Conservation (phyloP, 306 rosid species). For the Alnus rubra region DNA sequence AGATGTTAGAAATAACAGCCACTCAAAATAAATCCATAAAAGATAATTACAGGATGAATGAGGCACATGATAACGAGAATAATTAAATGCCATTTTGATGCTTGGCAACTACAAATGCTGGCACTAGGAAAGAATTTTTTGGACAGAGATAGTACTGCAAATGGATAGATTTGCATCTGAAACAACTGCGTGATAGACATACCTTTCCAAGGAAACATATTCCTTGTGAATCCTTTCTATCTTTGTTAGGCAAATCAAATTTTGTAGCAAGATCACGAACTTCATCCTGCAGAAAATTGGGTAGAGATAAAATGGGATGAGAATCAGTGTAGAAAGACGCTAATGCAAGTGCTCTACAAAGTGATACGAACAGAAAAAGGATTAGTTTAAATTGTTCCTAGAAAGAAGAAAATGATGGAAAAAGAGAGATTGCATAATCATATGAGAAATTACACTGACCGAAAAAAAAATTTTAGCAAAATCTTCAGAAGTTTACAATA, state of each 20-base stretch:
- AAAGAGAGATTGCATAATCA: neutral
- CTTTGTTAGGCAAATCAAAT: constrained; percentile 86
- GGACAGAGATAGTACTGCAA: neutral
- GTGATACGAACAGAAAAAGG: neutral
- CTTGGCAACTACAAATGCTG: neutral
- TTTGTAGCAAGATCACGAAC: constrained; percentile 82
- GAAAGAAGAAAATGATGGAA: neutral
- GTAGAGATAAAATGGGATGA: constrained; percentile 9
- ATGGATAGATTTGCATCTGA: neutral
- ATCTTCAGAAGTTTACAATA: neutral
- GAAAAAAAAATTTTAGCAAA: too few relatives aligned
- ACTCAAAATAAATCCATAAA: constrained; percentile 4
- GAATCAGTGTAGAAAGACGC: neutral
- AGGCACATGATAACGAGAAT: neutral
- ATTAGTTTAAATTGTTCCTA: neutral
- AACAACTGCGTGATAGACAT: constrained; percentile 14
- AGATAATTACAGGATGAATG: neutral
- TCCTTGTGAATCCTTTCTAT: constrained; percentile 96
- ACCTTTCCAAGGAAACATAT: constrained; percentile 99
- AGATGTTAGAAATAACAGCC: neutral
- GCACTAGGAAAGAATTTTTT: neutral
- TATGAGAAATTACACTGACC: neutral
- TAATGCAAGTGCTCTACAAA: neutral
- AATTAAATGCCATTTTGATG: neutral
- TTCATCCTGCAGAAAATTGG: constrained; percentile 61